phyloP scores from a whole-genome alignment of 129 eudicot species.

The Mikania micrantha region DNA sequence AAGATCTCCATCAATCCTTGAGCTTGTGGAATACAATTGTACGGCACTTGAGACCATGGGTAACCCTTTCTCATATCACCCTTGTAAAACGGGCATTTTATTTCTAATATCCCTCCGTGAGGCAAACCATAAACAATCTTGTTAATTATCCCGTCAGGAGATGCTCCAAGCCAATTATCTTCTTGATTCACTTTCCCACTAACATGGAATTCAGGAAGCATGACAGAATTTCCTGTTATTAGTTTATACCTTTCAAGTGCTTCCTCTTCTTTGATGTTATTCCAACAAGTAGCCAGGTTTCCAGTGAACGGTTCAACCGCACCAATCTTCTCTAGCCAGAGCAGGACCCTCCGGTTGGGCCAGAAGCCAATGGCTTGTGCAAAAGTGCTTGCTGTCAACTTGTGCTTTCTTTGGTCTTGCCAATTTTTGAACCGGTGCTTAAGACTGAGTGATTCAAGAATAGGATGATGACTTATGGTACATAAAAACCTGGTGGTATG shows the following conservation, averaged over 20 bases:
- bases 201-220: conserved; percentile 60
- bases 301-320: conserved; percentile 60
- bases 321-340: conserved; percentile 90
- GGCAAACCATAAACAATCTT: conserved; percentile 48
- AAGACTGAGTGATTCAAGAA: conserved; percentile 14
- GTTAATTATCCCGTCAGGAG: conserved; percentile 76
- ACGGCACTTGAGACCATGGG: conserved; percentile 58
- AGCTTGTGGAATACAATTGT: conserved; percentile 68
- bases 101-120: conserved; percentile 58
- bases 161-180: conserved; percentile 75
- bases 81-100: conserved; percentile 73
- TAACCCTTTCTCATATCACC: conserved; percentile 51
- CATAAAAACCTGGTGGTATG: conserved; percentile 6
- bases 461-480: conserved; percentile 32
- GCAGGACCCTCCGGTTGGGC: conserved; percentile 68
- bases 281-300: conserved; percentile 77
- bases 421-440: conserved; percentile 16
- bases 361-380: conserved; percentile 70
- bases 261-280: conserved; percentile 75
- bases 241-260: conserved; percentile 79
- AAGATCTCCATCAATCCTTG: conserved; percentile 86
- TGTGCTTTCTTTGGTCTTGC: conserved; percentile 67
- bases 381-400: conserved; percentile 85
- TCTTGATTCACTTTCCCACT: conserved; percentile 31
- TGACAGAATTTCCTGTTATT: conserved; percentile 61